Conservation (phyloP, 2,329 filamentous ascomycete genomes). For the Balansia obtecta region DNA sequence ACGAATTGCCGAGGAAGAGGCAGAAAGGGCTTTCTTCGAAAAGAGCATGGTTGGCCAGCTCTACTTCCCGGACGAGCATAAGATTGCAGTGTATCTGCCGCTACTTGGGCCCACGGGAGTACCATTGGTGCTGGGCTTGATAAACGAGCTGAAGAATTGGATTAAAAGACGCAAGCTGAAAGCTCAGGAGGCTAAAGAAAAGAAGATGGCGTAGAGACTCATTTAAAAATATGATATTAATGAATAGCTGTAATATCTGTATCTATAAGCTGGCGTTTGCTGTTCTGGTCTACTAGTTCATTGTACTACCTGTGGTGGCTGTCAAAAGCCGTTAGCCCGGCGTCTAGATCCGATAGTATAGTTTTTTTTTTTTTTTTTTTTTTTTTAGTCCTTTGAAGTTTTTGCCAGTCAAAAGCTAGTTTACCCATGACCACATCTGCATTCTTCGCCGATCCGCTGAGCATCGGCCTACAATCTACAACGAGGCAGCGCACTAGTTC, state of each 20-base stretch:
- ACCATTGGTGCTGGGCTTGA: conserved; percentile 67
- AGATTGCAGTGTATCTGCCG: conserved; percentile 90
- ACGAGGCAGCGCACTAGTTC: not conserved
- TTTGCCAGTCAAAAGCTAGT: not conserved
- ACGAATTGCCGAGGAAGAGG: conserved; percentile 73
- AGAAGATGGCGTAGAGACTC: conserved; percentile 20
- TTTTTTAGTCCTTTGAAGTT: no score
- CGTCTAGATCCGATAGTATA: not conserved
- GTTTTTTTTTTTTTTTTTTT: not conserved
- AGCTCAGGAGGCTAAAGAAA: conserved; percentile 26
- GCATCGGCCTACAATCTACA: not conserved
- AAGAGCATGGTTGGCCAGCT: conserved; percentile 98
- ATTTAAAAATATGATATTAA: not conserved
- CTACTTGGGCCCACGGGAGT: conserved; percentile 84
- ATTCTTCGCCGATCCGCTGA: not conserved
- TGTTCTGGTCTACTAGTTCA: no score
- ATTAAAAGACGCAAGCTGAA: conserved; percentile 33
- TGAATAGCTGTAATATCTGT: not conserved
- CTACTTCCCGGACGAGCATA: conserved; percentile 98
- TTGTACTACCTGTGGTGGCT: no score
- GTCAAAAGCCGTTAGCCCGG: no score
- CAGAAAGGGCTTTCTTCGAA: conserved; percentile 92
- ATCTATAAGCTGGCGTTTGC: not conserved
- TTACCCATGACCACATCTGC: not conserved
- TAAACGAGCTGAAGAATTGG: conserved; percentile 68